These are phyloP conservation scores for Erythrobasidium yunnanense DNA, from an alignment of 768 basidiomycete species.

Conservation along the genomic window DNA sequence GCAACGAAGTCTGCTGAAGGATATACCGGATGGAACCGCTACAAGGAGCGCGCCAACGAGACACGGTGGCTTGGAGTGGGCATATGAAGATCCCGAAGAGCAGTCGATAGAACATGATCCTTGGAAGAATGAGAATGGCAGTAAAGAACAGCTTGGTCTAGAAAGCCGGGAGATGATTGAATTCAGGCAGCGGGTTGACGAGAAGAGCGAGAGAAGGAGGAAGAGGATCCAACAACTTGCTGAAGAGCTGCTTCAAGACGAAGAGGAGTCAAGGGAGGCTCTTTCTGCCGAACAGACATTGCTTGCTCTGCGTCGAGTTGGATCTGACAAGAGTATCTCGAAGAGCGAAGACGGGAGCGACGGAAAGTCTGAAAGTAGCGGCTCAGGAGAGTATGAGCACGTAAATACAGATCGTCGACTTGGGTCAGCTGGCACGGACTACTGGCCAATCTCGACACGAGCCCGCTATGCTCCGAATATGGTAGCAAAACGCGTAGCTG, in stretches of 20 bases:
- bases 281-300: no score
- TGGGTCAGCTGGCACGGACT: constrained; percentile 7
- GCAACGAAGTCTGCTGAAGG: neutral
- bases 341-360: no score
- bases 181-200: neutral
- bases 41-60: no score
- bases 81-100: neutral
- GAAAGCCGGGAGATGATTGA: neutral
- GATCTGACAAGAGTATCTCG: no score
- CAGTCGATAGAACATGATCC: neutral
- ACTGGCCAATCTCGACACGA: neutral
- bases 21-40: no score
- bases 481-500: neutral
- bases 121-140: neutral
- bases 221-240: neutral
- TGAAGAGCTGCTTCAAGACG: neutral
- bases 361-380: neutral
- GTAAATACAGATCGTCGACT: neutral
- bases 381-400: neutral
- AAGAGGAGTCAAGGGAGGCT: neutral
- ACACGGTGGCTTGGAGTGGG: neutral
- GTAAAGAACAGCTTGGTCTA: neutral
- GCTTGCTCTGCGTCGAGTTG: no score
- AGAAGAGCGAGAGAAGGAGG: neutral
- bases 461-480: constrained; percentile 3